Evolutionary conservation across 1,139 yeast species (phyloP), one percentile per base, ranked within the genome.

Genomic region (Debaryomyces udenii): DNA sequence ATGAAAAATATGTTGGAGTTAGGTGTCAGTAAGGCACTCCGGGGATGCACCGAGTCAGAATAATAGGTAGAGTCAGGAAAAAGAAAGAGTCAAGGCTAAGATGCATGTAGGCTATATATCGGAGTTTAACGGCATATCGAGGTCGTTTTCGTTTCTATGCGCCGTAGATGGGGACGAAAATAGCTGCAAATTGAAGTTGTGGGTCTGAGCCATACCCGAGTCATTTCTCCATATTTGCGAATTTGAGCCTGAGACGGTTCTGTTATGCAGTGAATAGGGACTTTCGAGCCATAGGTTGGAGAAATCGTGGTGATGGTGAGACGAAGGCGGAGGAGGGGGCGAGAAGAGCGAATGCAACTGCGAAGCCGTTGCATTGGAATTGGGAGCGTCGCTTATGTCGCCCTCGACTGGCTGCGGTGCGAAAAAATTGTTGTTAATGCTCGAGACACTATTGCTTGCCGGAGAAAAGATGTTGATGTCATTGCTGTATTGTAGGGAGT

Each of bases 151-250:
- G 23, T 34, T 34, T 17, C 27, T 34, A 24, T 16, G 15, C 11
- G 26, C n/a, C 30, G 37, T 24, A 16, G 37, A 20, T 7, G 22
- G 22, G 9, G 37, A 24, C 30, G 37, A 34, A 27, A 34, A 34
- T 16, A 34, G 27, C 14, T 34, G 37, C 23, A 34, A 26, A 34
- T 34, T 34, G 22, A 34, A 34, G 22, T 34, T 34, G 15, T 26
- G 52, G 34, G 45, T 47, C 33, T 52, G 55, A 26, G 43, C 47
- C 18, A 52, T 23, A 15, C 39, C 24, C 22, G 41, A 38, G 22
- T 61, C 67, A 45, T 58, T 61, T 36, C 67, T 47, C 70, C 70
- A 65, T 32, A 65, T 59, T 39, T 61, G 66, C 17, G 56, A 48
- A 29, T 61, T 60, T 34, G 56, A 46, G 32, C 53, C 51, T 23